Conservation (phyloP, 129 eudicot genomes). For the Chrysanthemum makinoi region DNA sequence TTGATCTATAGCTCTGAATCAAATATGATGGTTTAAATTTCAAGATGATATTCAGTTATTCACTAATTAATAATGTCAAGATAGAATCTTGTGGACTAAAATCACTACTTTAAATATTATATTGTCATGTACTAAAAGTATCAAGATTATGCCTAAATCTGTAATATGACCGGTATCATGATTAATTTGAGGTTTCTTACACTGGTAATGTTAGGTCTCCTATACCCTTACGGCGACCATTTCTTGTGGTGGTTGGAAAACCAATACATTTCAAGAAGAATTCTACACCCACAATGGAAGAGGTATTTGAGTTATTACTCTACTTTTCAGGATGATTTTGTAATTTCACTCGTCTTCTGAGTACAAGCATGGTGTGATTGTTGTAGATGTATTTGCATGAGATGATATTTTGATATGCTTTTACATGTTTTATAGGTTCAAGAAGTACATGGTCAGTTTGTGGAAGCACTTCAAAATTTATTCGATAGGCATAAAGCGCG, state of each 20-base stretch:
- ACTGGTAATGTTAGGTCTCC: constrained; percentile 47
- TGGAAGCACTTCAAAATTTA: constrained; percentile 62
- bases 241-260: constrained; percentile 91
- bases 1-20: too few relatives aligned
- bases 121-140: too few relatives aligned
- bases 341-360: neutral
- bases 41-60: too few relatives aligned
- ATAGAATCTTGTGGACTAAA: too few relatives aligned
- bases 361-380: neutral
- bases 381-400: neutral
- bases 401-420: neutral
- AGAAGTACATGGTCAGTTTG: constrained; percentile 62
- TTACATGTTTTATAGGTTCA: constrained; percentile 44
- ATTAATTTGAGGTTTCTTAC: too few relatives aligned
- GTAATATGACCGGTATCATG: too few relatives aligned
- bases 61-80: too few relatives aligned
- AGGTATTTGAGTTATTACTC: constrained; percentile 47
- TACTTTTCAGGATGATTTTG: constrained; percentile 10
- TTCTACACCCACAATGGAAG: constrained; percentile 66
- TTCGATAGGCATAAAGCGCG: constrained; percentile 69
- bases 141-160: too few relatives aligned
- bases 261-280: constrained; percentile 65
- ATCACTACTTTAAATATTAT: too few relatives aligned
- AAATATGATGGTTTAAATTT: too few relatives aligned
- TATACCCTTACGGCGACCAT: constrained; percentile 62